Evolutionary conservation across 2,329 filamentous ascomycete species (phyloP), one percentile per base, ranked within the genome.

Genomic region (Hypoxylon sp.): DNA sequence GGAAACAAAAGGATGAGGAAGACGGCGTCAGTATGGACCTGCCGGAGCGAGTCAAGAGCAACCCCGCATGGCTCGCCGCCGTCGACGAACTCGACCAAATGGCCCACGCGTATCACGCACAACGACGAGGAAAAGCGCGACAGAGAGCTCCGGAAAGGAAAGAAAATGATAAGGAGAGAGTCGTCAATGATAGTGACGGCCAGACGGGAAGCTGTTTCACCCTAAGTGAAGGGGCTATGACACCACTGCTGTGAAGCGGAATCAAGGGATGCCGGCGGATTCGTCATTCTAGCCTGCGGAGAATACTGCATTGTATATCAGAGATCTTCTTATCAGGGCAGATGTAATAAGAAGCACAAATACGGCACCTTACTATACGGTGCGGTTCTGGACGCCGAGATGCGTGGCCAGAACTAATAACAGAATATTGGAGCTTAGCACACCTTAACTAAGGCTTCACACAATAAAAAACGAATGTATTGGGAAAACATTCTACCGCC

Each of bases 1-100:
- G 82, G 10, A 63, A 44, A 49, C 56, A 71, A 79, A 64, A 77
- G 71, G 26, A 76, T 75, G 64, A 66, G 76, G 67, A 74, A 53
- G 59, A 53, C 37, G 44, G 60, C 11, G 60, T 57, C 6, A 69
- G 64, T 44, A 71, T 78, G 11, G 75, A 80, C 1, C 68, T 86
- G 1, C 84, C 83, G 0, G 76, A 79, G 1, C 77, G 79, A 28
- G 80, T 86, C 5, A 73, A 64, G 28, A 75, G 75, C 2, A 81
- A 85, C 54, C 75, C 79, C 1, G 75, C 73, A 1, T 86, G 84
- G 84, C 51, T 81, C 30, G 75, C 76, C 46, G 81, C 79, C 68
- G 62, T 80, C 60, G 76, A 79, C 15, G 72, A 79, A 46, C 67
- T 73, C 2, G 68, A 72, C 10, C 56, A 72, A 22, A 63, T 74